phyloP scores from a whole-genome alignment of 768 basidiomycete genomes.

The Dioszegia crocea region DNA sequence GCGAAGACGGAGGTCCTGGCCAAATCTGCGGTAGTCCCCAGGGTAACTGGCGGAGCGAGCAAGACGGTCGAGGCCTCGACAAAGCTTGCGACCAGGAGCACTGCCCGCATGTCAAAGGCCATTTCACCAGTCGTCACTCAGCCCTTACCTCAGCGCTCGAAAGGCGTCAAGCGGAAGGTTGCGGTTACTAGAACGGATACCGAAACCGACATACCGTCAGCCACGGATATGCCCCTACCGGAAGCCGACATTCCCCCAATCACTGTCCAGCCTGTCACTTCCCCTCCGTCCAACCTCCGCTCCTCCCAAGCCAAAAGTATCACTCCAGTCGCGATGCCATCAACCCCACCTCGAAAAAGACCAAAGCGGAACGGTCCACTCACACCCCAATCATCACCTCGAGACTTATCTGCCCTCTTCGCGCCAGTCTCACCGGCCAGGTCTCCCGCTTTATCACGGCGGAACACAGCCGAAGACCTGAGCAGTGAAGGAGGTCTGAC shows the following conservation, averaged over 20 bases:
- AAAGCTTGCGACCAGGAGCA: too few species aligned
- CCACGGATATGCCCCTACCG: not conserved
- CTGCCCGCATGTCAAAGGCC: too few species aligned
- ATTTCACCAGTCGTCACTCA: too few species aligned
- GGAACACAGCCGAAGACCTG: not conserved
- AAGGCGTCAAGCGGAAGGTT: not conserved
- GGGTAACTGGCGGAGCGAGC: too few species aligned
- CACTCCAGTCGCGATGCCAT: not conserved
- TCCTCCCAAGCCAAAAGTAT: not conserved
- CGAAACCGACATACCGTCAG: constrained; percentile 3
- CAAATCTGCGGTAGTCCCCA: too few species aligned
- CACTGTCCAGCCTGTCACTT: constrained; percentile 1
- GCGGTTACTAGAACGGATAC: not conserved
- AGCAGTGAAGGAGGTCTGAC: constrained; percentile 9
- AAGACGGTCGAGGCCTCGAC: too few species aligned
- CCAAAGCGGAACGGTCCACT: not conserved
- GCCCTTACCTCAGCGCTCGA: not conserved
- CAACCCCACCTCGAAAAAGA: constrained; percentile 7
- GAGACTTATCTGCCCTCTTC: constrained; percentile 23
- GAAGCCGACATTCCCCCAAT: not conserved
- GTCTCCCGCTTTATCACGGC: not conserved
- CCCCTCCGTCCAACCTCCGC: not conserved
- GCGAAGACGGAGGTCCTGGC: too few species aligned
- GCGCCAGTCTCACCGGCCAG: constrained; percentile 12
- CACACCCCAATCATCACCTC: constrained; percentile 22